phyloP scores from a whole-genome alignment of 2,329 filamentous ascomycete genomes.

The Escovopsis sp. region DNA sequence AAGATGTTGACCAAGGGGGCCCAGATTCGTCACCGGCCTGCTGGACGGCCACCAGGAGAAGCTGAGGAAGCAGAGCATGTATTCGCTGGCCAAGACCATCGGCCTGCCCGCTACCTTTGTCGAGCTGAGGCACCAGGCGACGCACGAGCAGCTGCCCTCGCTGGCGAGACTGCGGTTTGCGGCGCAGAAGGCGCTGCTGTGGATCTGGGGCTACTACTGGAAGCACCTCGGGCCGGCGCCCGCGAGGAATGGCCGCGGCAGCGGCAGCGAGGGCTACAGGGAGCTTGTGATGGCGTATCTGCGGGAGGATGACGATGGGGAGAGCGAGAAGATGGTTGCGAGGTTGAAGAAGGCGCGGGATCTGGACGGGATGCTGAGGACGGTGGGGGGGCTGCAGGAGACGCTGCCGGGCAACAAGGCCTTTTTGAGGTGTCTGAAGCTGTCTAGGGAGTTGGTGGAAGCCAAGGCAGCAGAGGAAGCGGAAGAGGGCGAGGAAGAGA shows the following conservation, averaged over 20 bases:
- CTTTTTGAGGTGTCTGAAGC: slow-evolving; percentile 28
- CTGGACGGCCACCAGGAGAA: slow-evolving; percentile 59
- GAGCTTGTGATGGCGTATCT: slow-evolving; percentile 25
- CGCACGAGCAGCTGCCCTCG: slow-evolving; percentile 74
- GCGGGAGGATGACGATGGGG: slow-evolving; percentile 17
- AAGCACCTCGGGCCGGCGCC: slow-evolving; percentile 25
- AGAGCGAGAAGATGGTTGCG: slow-evolving; percentile 11
- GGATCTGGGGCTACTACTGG: slow-evolving; percentile 92
- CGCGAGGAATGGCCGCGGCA: not conserved
- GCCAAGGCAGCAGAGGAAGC: slow-evolving; percentile 4
- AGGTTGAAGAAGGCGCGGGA: slow-evolving; percentile 21
- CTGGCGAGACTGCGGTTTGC: slow-evolving; percentile 58
- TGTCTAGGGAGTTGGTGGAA: slow-evolving; percentile 26
- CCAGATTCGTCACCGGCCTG: slow-evolving; percentile 68
- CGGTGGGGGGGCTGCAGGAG: slow-evolving; percentile 24
- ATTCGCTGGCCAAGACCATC: slow-evolving; percentile 52
- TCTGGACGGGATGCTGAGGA: slow-evolving; percentile 20
- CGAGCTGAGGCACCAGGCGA: slow-evolving; percentile 77
- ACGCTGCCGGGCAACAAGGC: slow-evolving; percentile 27
- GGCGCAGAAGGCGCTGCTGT: slow-evolving; percentile 54
- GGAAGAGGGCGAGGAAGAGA: slow-evolving; percentile 4
- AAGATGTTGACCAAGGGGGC: too few species aligned
- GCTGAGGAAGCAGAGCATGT: slow-evolving; percentile 57
- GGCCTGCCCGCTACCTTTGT: slow-evolving; percentile 67
- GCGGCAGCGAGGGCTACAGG: slow-evolving; percentile 13